These are phyloP conservation scores for Aphanocladium album DNA, from an alignment of 2,329 filamentous ascomycete genomes.

Conservation along the genomic window DNA sequence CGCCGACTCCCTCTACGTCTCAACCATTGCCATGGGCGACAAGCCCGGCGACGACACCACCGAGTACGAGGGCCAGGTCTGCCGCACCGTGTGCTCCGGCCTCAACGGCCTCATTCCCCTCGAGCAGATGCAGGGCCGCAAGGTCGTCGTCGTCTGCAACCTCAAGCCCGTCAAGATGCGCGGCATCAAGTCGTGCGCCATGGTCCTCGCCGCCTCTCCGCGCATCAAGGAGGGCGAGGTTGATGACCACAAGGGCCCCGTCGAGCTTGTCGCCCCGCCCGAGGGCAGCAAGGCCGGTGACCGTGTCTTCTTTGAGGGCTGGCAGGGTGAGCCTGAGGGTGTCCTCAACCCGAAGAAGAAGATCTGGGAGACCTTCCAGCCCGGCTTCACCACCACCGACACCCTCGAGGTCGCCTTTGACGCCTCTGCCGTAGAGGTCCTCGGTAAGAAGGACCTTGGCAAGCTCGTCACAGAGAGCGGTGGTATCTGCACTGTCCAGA, in stretches of 20 bases:
- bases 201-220: constrained; percentile 96
- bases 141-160: constrained; percentile 94
- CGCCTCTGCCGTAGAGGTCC: constrained; percentile 67
- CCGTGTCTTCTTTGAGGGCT: constrained; percentile 89
- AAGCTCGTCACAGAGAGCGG: constrained; percentile 72
- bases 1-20: constrained; percentile 92
- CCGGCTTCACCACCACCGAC: constrained; percentile 87
- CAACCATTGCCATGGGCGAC: constrained; percentile 92
- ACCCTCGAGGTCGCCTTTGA: constrained; percentile 81
- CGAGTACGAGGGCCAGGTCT: constrained; percentile 85
- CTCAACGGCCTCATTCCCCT: constrained; percentile 89
- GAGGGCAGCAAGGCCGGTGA: constrained; percentile 75
- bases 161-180: constrained; percentile 99
- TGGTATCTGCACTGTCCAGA: constrained; percentile 78
- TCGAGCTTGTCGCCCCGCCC: constrained; percentile 87
- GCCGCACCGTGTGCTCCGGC: constrained; percentile 94
- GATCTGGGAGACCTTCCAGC: constrained; percentile 95
- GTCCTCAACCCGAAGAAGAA: constrained; percentile 99
- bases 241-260: constrained; percentile 79
- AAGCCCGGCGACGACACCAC: constrained; percentile 81
- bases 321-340: constrained; percentile 86
- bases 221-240: constrained; percentile 73
- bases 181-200: constrained; percentile 69
- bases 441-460: constrained; percentile 63
- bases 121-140: constrained; percentile 93